phyloP scores from a whole-genome alignment of 257 asterid genomes.

The Echites panduratus region DNA sequence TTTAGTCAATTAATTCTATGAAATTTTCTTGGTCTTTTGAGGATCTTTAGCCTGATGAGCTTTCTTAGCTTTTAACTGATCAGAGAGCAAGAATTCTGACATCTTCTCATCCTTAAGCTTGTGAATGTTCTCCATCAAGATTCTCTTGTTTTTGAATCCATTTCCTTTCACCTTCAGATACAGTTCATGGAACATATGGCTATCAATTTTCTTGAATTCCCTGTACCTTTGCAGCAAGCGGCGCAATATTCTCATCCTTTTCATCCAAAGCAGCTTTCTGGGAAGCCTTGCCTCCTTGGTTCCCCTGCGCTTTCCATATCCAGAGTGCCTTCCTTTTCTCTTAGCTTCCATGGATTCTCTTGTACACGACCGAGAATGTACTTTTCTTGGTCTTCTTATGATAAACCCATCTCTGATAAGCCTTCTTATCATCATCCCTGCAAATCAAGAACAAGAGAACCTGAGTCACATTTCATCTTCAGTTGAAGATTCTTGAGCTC shows the following conservation, averaged over 20 bases:
- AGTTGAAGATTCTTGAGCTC: neutral
- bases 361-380: slow-evolving; percentile 74
- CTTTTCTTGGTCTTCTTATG: slow-evolving; percentile 72
- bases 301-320: slow-evolving; percentile 94
- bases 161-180: slow-evolving; percentile 91
- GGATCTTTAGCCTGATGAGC: slow-evolving; percentile 18
- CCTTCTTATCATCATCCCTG: slow-evolving; percentile 69
- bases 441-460: slow-evolving; percentile 5
- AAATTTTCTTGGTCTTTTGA: neutral
- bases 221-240: slow-evolving; percentile 76
- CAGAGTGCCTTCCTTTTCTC: slow-evolving; percentile 90
- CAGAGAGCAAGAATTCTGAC: slow-evolving; percentile 65
- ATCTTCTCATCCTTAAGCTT: slow-evolving; percentile 84
- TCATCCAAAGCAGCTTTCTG: slow-evolving; percentile 78
- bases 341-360: slow-evolving; percentile 78
- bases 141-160: slow-evolving; percentile 83
- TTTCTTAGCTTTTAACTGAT: slow-evolving; percentile 79
- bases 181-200: slow-evolving; percentile 81
- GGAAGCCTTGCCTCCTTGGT: slow-evolving; percentile 84
- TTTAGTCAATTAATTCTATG: neutral
- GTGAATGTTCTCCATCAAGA: slow-evolving; percentile 84
- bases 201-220: slow-evolving; percentile 75
- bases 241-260: slow-evolving; percentile 70
- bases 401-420: slow-evolving; percentile 80
- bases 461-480: neutral